Conservation (phyloP, 306 rosid species). For the Cucurbita pepo region DNA sequence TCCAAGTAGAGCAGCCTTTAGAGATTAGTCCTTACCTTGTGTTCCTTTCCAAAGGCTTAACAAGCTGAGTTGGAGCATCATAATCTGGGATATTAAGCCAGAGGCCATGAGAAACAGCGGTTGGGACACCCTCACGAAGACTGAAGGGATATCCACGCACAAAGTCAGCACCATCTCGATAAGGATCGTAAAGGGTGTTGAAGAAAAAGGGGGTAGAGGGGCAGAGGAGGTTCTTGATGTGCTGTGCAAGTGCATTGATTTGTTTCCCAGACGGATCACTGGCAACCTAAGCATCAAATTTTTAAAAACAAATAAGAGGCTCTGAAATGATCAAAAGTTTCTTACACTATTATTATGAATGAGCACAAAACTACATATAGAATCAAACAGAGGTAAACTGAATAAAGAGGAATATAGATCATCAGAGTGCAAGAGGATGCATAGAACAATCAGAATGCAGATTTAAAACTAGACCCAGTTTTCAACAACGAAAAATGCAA, state of each 20-base stretch:
- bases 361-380: background rate
- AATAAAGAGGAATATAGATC: background rate
- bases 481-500: background rate
- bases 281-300: conserved; percentile 23
- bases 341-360: background rate
- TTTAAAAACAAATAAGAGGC: background rate
- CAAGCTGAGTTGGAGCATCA: conserved; percentile 91
- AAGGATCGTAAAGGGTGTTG: conserved; percentile 60
- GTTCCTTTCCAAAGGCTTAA: conserved; percentile 76
- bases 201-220: conserved; percentile 46
- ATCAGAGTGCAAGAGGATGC: background rate
- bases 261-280: conserved; percentile 30
- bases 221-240: conserved; percentile 40
- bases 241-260: conserved; percentile 39
- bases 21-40: conserved; percentile 27
- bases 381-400: background rate
- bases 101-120: conserved; percentile 76
- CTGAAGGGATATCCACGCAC: conserved; percentile 94
- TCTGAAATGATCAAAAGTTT: background rate
- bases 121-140: conserved; percentile 70
- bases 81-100: conserved; percentile 94
- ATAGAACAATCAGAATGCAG: background rate
- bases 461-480: background rate
- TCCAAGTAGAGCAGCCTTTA: background rate
- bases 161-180: conserved; percentile 58